phyloP scores from a whole-genome alignment of 805 yeast genomes.

The Schwanniomyces pseudopolymorphus region DNA sequence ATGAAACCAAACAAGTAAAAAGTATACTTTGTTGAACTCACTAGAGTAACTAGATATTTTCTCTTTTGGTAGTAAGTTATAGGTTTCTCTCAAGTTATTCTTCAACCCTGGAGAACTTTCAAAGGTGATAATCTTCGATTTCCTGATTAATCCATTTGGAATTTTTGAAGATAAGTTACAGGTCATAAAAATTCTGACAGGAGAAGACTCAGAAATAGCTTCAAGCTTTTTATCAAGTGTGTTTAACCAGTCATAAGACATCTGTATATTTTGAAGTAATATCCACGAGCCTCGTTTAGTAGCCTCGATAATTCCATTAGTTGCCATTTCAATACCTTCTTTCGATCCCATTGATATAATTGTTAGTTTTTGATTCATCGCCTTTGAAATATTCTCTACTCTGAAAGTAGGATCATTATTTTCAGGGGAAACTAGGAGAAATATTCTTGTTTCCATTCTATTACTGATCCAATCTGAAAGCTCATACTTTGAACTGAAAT shows the following conservation, averaged over 20 bases:
- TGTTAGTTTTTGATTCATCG: slow-evolving; percentile 22
- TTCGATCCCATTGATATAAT: slow-evolving; percentile 71
- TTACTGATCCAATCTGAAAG: slow-evolving; percentile 28
- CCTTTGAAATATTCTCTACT: slow-evolving; percentile 46
- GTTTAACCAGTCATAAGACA: slow-evolving; percentile 64
- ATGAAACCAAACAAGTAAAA: slow-evolving; percentile 70
- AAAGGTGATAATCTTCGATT: slow-evolving; percentile 54
- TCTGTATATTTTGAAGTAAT: slow-evolving; percentile 76
- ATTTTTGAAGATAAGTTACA: slow-evolving; percentile 48
- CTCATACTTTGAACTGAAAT: slow-evolving; percentile 31
- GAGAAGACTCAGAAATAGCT: slow-evolving; percentile 17
- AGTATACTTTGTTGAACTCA: slow-evolving; percentile 48
- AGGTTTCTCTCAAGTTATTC: slow-evolving; percentile 41
- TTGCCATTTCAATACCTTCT: slow-evolving; percentile 62
- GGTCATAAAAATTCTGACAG: slow-evolving; percentile 65
- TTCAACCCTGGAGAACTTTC: slow-evolving; percentile 67
- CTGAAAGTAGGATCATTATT: slow-evolving; percentile 67
- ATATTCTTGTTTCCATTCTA: slow-evolving; percentile 11
- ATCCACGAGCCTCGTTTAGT: slow-evolving; percentile 64
- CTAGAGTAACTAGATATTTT: slow-evolving; percentile 26
- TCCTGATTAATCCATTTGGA: slow-evolving; percentile 56
- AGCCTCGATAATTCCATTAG: slow-evolving; percentile 48
- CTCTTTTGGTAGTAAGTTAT: slow-evolving; percentile 19
- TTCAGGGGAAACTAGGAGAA: slow-evolving; percentile 57
- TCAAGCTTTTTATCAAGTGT: slow-evolving; percentile 49